Conservation (phyloP, 2,329 filamentous ascomycete species). For the Beauveria pseudobassiana region DNA sequence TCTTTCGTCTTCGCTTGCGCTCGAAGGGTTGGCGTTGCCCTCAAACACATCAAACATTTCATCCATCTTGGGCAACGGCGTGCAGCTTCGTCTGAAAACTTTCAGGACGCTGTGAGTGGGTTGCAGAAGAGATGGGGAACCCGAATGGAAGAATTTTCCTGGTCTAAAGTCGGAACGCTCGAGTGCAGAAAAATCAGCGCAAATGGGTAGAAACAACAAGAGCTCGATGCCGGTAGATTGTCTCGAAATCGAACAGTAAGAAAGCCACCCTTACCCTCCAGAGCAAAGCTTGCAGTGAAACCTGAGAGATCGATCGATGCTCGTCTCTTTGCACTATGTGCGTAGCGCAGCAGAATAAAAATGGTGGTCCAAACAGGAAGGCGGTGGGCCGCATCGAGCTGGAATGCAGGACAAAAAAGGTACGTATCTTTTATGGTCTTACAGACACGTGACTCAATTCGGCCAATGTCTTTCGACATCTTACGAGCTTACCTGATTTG, state of each 20-base stretch:
- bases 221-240: not conserved
- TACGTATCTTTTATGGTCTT: constrained; percentile 8
- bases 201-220: not conserved
- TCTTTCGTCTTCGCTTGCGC: constrained; percentile 37
- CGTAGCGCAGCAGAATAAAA: constrained; percentile 11
- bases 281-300: constrained; percentile 1
- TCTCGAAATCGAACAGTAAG: not conserved
- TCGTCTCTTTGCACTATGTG: not conserved
- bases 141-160: not conserved
- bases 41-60: constrained; percentile 80
- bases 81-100: not conserved
- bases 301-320: not conserved
- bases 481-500: constrained; percentile 9
- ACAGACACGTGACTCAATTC: constrained; percentile 5
- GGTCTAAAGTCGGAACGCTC: not conserved
- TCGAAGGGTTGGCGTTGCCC: constrained; percentile 40
- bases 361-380: constrained; percentile 1
- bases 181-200: not conserved
- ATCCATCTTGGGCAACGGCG: constrained; percentile 46
- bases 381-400: constrained; percentile 7
- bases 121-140: not conserved
- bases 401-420: not conserved
- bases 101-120: not conserved
- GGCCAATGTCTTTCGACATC: constrained; percentile 5
- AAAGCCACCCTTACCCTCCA: not conserved